Evolutionary conservation across 2,329 filamentous ascomycete genomes (phyloP), one percentile per base, ranked within the genome.

Genomic region (Exserohilum rostratum): DNA sequence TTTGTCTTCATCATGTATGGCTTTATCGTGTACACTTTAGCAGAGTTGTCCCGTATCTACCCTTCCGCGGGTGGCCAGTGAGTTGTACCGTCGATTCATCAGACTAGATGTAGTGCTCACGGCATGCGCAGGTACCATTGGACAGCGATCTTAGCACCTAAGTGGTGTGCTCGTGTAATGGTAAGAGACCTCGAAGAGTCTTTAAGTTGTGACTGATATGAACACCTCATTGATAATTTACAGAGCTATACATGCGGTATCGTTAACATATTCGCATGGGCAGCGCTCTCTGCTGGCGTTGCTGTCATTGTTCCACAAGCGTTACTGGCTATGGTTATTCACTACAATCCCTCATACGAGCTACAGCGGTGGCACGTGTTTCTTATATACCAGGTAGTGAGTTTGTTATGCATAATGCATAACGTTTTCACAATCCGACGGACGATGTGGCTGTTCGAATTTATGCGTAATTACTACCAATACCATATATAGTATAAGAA

Each of bases 181-280:
- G 37, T 39, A 39, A 25, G 37, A 6, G 18, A 13, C 13, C 18
- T 18, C 6, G 5, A 39, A 39, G 13, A 20, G 9, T 38, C 22
- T 13, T 39, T 1, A 5, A 22, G 18, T 25, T 11, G 20, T 3
- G 1, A 13, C 25, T 25, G 18, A 39, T 39, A 22, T 12, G 20
- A 6, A 33, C 22, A 3, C 22, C 20, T 39, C 18, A 39, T 12
- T 39, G 18, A 25, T 6, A 1, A 22, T 5, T 25, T 39, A 2
- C 5, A 63, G 60, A 61, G 58, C 18, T 63, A 63, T 38, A 59
- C 53, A 20, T 61, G 60, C 39, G 60, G 60, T 27, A 58, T 53
- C 15, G 55, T 49, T 3, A 63, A 63, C 40, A 58, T 63, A 7
- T 63, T 63, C 33, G 46, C 60, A 2, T 63, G 60, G 60, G 61